These are phyloP conservation scores for Ophiorrhiza pumila DNA, from an alignment of 257 asterid species.

Conservation along the genomic window DNA sequence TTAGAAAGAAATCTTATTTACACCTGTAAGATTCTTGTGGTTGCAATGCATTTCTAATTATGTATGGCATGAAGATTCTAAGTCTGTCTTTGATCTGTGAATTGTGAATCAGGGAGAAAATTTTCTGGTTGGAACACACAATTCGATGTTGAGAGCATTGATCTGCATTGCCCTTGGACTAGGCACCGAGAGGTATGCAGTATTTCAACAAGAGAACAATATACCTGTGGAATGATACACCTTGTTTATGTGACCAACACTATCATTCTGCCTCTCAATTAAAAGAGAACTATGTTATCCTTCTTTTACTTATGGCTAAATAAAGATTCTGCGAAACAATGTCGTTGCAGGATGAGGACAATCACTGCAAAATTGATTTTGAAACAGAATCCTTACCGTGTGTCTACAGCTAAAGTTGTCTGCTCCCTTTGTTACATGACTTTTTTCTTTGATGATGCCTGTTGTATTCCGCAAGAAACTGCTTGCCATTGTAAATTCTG, in stretches of 20 bases:
- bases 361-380: background rate
- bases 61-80: background rate
- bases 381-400: too few species aligned
- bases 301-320: background rate
- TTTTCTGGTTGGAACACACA: conserved; percentile 73
- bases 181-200: conserved; percentile 59
- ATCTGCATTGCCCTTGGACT: conserved; percentile 86
- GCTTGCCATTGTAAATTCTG: background rate
- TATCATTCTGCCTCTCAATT: background rate
- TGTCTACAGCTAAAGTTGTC: too few species aligned
- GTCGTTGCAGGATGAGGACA: background rate
- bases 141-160: conserved; percentile 76
- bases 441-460: too few species aligned
- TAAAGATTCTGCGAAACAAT: background rate
- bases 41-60: background rate
- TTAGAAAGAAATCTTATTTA: conserved; percentile 60
- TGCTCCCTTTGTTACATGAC: too few species aligned
- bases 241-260: background rate
- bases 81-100: background rate
- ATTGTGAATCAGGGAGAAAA: conserved; percentile 53
- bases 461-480: background rate
- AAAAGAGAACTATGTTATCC: too few species aligned
- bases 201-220: background rate
- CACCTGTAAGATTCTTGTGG: conserved; percentile 41
- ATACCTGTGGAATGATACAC: too few species aligned